A percentile compares a stretch with the other conserved stretches of the same genome.
These are phyloP conservation scores for Conringia planisiliqua DNA, from an alignment of 345 rosid species.

Conservation along the genomic window DNA sequence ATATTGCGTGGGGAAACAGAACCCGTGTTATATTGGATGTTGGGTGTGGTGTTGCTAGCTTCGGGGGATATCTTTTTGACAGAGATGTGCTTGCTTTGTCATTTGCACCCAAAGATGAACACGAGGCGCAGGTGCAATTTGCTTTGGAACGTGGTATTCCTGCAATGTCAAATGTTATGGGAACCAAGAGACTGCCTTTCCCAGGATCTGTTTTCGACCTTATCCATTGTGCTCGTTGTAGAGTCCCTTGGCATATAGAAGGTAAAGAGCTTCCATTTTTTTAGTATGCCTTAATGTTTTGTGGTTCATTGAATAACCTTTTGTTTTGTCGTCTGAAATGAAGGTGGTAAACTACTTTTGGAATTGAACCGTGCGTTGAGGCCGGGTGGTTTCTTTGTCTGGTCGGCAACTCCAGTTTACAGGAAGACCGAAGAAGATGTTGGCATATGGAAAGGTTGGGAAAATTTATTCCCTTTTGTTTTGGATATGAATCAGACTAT, in stretches of 20 bases:
- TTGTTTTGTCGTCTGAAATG: slow-evolving; percentile 4
- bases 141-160: slow-evolving; percentile 96
- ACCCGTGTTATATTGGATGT: slow-evolving; percentile 82
- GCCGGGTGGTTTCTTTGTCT: slow-evolving; percentile 90
- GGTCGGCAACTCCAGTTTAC: slow-evolving; percentile 98
- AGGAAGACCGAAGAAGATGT: slow-evolving; percentile 52
- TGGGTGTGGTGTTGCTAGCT: slow-evolving; percentile 96
- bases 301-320: not conserved
- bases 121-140: slow-evolving; percentile 94
- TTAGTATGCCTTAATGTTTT: not conserved
- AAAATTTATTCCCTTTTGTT: not conserved
- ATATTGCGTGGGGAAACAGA: slow-evolving; percentile 75
- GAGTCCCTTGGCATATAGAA: slow-evolving; percentile 98
- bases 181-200: slow-evolving; percentile 78
- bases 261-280: slow-evolving; percentile 37
- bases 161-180: slow-evolving; percentile 83
- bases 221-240: slow-evolving; percentile 90
- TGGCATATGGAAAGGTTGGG: slow-evolving; percentile 63
- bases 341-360: slow-evolving; percentile 89
- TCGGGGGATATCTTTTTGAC: slow-evolving; percentile 85
- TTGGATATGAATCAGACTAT: not conserved
- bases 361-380: slow-evolving; percentile 89
- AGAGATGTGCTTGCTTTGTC: slow-evolving; percentile 84
- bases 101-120: slow-evolving; percentile 96
- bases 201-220: slow-evolving; percentile 77